Conservation (phyloP, 179 eudicot genomes). For the Nepenthes alata region DNA sequence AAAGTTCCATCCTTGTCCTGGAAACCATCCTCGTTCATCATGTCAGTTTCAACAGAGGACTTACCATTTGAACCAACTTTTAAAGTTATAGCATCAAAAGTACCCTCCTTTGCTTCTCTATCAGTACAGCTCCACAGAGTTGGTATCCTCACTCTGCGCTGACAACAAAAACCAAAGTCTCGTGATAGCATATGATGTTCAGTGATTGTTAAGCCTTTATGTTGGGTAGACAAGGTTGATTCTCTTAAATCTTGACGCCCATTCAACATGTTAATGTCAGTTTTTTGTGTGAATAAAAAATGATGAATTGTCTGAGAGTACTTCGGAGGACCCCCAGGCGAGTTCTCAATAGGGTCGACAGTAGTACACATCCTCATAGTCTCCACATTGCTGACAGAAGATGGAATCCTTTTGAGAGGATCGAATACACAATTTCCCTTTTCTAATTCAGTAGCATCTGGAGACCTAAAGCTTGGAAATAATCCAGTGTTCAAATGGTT, state of each 20-base stretch:
- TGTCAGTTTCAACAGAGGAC: conserved; percentile 58
- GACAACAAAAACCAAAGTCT: conserved; percentile 10
- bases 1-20: conserved; percentile 17
- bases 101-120: conserved; percentile 34
- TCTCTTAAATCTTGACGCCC: conserved; percentile 18
- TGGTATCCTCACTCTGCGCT: conserved; percentile 40
- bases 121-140: conserved; percentile 43
- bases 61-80: conserved; percentile 35
- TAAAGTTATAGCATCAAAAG: conserved; percentile 17
- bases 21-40: conserved; percentile 31
- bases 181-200: conserved; percentile 17
- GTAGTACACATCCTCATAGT: conserved; percentile 38
- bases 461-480: conserved; percentile 10
- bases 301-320: conserved; percentile 44
- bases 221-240: conserved; percentile 11
- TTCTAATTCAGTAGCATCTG: conserved; percentile 12
- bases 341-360: conserved; percentile 23
- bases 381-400: conserved; percentile 27
- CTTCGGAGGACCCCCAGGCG: conserved; percentile 29
- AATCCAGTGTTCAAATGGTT: conserved; percentile 8
- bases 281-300: conserved; percentile 35
- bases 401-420: conserved; percentile 16
- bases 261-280: conserved; percentile 25
- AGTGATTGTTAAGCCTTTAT: conserved; percentile 17
- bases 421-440: conserved; percentile 8